Evolutionary conservation across 1,284 basidiomycete species (phyloP).

Genomic region (Irpex sp.): DNA sequence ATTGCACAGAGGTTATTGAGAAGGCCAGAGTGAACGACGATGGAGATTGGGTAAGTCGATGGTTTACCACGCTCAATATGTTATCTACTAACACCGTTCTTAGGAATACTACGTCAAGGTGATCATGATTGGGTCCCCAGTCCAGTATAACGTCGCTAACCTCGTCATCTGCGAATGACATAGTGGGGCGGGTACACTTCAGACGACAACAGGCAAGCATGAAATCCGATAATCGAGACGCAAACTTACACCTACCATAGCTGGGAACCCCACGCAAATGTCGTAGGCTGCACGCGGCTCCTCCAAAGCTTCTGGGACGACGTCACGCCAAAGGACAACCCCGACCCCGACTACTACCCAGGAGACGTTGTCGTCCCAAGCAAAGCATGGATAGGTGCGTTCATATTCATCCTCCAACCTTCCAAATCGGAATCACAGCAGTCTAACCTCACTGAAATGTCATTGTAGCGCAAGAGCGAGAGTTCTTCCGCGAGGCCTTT

Average conservation of each 20-base stretch:
- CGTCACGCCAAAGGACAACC: constrained; percentile 47
- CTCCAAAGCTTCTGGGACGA: constrained; percentile 60
- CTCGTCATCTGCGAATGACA: not conserved
- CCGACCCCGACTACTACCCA: constrained; percentile 46
- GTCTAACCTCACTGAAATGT: not conserved
- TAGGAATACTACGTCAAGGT: constrained; percentile 66
- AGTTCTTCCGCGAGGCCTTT: constrained; percentile 40
- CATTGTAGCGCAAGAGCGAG: constrained; percentile 34
- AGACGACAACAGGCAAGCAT: constrained; percentile 41
- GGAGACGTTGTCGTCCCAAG: constrained; percentile 40
- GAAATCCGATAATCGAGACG: not conserved
- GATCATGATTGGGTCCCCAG: too few relatives aligned
- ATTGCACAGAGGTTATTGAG: constrained; percentile 47
- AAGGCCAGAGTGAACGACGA: constrained; percentile 42
- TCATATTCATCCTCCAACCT: not conserved
- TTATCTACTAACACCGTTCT: too few relatives aligned
- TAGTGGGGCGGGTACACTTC: constrained; percentile 52
- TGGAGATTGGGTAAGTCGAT: constrained; percentile 38
- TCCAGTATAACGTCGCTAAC: not conserved
- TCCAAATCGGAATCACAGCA: too few relatives aligned
- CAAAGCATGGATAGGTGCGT: constrained; percentile 24
- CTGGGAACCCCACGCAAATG: constrained; percentile 63
- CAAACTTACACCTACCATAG: constrained; percentile 29
- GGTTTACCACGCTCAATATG: not conserved
- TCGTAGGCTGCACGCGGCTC: constrained; percentile 49